phyloP scores from a whole-genome alignment of 2,329 filamentous ascomycete species.

The Simplicillium aogashimaense region DNA sequence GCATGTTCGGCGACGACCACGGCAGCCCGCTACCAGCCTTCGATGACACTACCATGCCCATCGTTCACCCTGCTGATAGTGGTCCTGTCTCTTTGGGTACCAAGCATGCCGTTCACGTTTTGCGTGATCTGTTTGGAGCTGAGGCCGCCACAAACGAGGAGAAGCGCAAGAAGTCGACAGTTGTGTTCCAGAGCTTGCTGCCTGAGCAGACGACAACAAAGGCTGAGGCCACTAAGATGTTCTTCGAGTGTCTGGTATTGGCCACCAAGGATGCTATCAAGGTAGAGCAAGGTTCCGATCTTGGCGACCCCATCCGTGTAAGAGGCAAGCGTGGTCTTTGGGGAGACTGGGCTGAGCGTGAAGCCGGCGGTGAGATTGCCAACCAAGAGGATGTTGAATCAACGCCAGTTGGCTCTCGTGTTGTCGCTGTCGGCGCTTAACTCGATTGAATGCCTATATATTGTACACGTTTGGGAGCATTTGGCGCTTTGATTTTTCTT shows the following conservation, averaged over 20 bases:
- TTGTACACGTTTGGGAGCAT: slow-evolving; percentile 1
- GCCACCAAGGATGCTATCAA: slow-evolving; percentile 98
- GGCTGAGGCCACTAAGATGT: slow-evolving; percentile 97
- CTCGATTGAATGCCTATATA: neutral
- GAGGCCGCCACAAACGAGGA: slow-evolving; percentile 59
- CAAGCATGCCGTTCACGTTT: slow-evolving; percentile 88
- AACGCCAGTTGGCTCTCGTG: slow-evolving; percentile 4
- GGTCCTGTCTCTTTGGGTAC: slow-evolving; percentile 85
- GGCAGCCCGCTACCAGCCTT: slow-evolving; percentile 50
- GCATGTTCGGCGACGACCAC: slow-evolving; percentile 33
- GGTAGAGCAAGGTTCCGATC: slow-evolving; percentile 71
- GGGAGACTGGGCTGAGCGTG: slow-evolving; percentile 87
- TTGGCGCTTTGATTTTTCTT: slow-evolving; percentile 4
- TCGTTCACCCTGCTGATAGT: slow-evolving; percentile 72
- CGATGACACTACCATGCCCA: slow-evolving; percentile 67
- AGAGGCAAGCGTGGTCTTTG: slow-evolving; percentile 91
- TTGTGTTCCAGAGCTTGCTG: slow-evolving; percentile 85
- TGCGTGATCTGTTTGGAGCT: slow-evolving; percentile 77
- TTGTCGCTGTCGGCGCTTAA: slow-evolving; percentile 16
- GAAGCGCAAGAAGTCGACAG: slow-evolving; percentile 64
- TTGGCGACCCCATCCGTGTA: slow-evolving; percentile 75
- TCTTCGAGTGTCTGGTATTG: slow-evolving; percentile 92
- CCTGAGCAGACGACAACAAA: slow-evolving; percentile 73
- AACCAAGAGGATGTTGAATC: slow-evolving; percentile 33
- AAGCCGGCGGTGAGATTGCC: slow-evolving; percentile 54